A percentile compares a stretch with the other conserved stretches of the same genome.
phyloP scores from a whole-genome alignment of 2,329 filamentous ascomycete genomes.

The Trichoderma sp. region DNA sequence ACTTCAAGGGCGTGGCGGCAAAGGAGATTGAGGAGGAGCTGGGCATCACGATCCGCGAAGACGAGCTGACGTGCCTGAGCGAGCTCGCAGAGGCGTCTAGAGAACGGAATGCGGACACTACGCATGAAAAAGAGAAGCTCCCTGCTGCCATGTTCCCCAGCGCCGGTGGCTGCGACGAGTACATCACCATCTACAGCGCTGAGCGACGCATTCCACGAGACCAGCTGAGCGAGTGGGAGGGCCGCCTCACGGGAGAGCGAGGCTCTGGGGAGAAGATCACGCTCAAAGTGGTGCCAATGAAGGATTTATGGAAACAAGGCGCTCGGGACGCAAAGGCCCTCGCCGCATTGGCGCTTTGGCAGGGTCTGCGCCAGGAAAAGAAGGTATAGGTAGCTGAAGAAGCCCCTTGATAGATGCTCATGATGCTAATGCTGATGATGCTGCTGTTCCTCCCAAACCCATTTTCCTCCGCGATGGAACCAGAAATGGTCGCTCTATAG shows the following conservation, averaged over 20 bases:
- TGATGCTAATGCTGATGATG: background rate
- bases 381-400: conserved; percentile 37
- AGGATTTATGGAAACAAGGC: conserved; percentile 59
- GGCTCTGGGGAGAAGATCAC: conserved; percentile 64
- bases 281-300: conserved; percentile 58
- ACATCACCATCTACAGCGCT: conserved; percentile 59
- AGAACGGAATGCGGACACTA: conserved; percentile 16
- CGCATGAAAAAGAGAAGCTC: conserved; percentile 38
- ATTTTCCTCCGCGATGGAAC: background rate
- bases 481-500: background rate
- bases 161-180: conserved; percentile 62
- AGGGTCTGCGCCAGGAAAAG: conserved; percentile 54
- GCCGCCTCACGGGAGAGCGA: conserved; percentile 59
- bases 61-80: conserved; percentile 53
- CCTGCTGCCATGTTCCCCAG: conserved; percentile 58
- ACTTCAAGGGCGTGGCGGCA: conserved; percentile 59
- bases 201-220: conserved; percentile 53
- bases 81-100: conserved; percentile 46
- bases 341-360: conserved; percentile 59
- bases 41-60: conserved; percentile 52
- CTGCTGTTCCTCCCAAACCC: background rate
- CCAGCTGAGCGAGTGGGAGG: conserved; percentile 57
- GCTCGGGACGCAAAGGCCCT: conserved; percentile 62
- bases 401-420: background rate
- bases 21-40: conserved; percentile 64